phyloP scores from a whole-genome alignment of 2,329 filamentous ascomycete species.

The Clarireedia homoeocarpa region DNA sequence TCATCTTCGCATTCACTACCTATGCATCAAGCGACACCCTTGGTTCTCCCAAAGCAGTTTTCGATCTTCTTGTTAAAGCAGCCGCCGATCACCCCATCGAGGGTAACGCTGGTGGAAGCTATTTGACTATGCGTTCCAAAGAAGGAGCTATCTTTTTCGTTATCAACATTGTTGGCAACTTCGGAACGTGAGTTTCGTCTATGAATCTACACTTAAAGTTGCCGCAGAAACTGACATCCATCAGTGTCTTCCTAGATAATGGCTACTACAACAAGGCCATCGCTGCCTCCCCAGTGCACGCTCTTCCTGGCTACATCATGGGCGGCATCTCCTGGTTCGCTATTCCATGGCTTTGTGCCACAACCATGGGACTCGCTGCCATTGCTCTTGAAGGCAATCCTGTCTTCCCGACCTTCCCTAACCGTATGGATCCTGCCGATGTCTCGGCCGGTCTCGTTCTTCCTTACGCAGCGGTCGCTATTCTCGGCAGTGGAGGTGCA shows the following conservation, averaged over 20 bases:
- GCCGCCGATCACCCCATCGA: constrained; percentile 63
- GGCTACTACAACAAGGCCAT: constrained; percentile 94
- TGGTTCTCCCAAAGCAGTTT: constrained; percentile 70
- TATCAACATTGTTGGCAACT: constrained; percentile 83
- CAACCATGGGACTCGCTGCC: constrained; percentile 77
- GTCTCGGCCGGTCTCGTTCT: constrained; percentile 78
- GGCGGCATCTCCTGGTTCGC: constrained; percentile 88
- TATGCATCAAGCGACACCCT: constrained; percentile 67
- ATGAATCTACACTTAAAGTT: constrained; percentile 36
- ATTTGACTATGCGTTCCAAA: constrained; percentile 76
- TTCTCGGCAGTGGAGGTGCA: constrained; percentile 76
- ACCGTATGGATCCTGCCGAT: constrained; percentile 64
- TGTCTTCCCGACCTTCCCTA: constrained; percentile 62
- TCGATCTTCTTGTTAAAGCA: constrained; percentile 66
- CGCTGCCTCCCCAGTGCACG: constrained; percentile 75
- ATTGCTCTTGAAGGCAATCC: constrained; percentile 70
- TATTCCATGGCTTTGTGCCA: constrained; percentile 84
- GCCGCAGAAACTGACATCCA: background rate
- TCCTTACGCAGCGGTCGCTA: constrained; percentile 74
- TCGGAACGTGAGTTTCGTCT: constrained; percentile 38
- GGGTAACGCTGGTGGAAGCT: constrained; percentile 74
- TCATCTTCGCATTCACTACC: constrained; percentile 74
- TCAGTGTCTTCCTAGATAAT: constrained; percentile 72
- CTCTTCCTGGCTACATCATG: constrained; percentile 74
- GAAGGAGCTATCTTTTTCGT: constrained; percentile 86